Base-by-base conservation (phyloP, 495 filamentous ascomycete species). In the Lichenothelia convexa region DNA sequence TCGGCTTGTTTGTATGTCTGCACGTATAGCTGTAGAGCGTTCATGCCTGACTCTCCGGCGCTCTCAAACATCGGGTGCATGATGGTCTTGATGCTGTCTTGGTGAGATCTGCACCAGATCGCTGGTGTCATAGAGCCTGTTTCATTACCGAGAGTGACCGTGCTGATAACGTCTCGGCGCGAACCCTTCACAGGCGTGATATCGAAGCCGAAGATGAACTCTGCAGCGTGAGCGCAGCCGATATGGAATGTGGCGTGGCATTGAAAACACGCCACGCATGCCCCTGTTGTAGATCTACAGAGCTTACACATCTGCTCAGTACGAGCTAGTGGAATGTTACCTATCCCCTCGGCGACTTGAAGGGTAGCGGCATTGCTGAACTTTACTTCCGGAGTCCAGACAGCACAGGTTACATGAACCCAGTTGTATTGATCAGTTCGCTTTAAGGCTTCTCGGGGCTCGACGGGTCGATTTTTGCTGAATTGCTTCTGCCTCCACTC, bases 1-100 rank as follows among this genome's bases (percentile, higher is more conserved):
- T 99, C 89, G 15, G 87, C 85, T 54, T 95, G 87, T 58, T 95
- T 99, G 63, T 81, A 93, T 29, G 78, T 85, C 35, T 70, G 70
- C 18, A 75, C 78, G 49, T 78, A 99, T 8, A 87, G 64, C 52
- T 93, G 85, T 13, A 99, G 60, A 12, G 80, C 87, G 41, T 74
- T 92, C 45, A 65, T 57, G 20, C 68, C 71, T 12, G 53, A 58
- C 18, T 74, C 63, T 30, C 52, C 55, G 35, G 74, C 73, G 5
- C 75, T 67, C 38, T 97, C 85, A 43, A 77, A 64, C 56, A 94
- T 77, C 1, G 59, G 69, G 55, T 95, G 84, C 12, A 89, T 59
- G 34, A 60, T 65, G 1, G 71, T 63, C 46, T 86, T 79, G 32
- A 70, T 61, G 19, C 9, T 33, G 13, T 64, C 55, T n/a, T n/a